Evolutionary conservation across 352 stramenopile species (phyloP), one percentile per base, ranked within the genome.

Genomic region (Peronospora belbahrii): DNA sequence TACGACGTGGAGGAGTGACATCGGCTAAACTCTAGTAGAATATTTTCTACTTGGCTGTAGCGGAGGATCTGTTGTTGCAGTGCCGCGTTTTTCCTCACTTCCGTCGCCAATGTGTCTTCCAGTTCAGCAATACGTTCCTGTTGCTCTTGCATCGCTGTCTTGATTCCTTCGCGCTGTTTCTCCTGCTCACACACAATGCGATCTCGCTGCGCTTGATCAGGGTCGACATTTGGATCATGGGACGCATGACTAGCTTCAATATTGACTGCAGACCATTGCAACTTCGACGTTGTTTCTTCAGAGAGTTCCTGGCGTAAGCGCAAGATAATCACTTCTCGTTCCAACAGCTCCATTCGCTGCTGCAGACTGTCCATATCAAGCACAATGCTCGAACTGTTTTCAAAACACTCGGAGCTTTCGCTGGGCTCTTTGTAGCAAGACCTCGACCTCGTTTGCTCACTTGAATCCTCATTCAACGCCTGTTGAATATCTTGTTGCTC

Each of bases 301-400:
- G 50, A 22, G 7, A 62, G 25, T 2, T 55, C 14, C 18, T 57
- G 39, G 4, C 41, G 50, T 6, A 57, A 28, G 1, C 30, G 20
- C 41, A 65, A 48, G 22, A 39, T 44, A 9, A 38, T 39, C 24
- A 65, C 17, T 13, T 65, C 50, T 30, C 19, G 43, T 31, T 67
- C 52, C 14, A 67, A 24, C n/a, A 48, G 18, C 19, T 56, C 52
- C n/a, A 67, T 44, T 22, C 58, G 58, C 32, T 37, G 23, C 24
- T 41, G 32, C 7, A 65, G 25, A 50, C 30, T 35, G 4, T 46
- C 39, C 6, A 46, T 19, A 22, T 47, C 43, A 24, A 22, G 3
- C 25, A 28, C 13, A 2, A 27, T 15, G 24, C 31, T 48, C n/a
- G 14, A 39, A 40, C 9, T 33, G 2, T 17, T 20, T 8, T 54